Percentiles rank a stretch among this genome's conserved stretches.
Conservation (phyloP, 805 yeast genomes). For the Ogataea pilisensis region DNA sequence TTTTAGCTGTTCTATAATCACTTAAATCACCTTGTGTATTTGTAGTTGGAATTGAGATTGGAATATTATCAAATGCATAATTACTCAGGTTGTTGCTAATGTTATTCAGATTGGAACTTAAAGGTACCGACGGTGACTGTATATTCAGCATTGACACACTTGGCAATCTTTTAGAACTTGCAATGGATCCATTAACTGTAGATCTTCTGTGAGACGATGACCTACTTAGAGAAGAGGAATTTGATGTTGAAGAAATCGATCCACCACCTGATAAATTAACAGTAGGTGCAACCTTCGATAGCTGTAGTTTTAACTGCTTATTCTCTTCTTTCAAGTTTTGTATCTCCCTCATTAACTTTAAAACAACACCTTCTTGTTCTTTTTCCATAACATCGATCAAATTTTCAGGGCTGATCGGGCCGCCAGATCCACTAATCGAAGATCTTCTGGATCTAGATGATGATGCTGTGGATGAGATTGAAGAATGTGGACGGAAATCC, state of each 20-base stretch:
- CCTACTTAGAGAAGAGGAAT: constrained; percentile 12
- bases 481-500: constrained; percentile 18
- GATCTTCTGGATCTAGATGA: constrained; percentile 18
- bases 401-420: constrained; percentile 38
- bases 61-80: neutral
- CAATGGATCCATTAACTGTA: constrained; percentile 20
- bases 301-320: constrained; percentile 33
- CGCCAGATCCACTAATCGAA: constrained; percentile 12
- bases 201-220: constrained; percentile 25
- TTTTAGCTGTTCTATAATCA: constrained; percentile 15
- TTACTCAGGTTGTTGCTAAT: neutral
- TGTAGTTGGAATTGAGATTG: neutral
- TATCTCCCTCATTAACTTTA: constrained; percentile 63
- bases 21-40: neutral
- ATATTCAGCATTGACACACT: constrained; percentile 10
- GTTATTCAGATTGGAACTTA: neutral
- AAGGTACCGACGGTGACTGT: no score
- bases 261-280: constrained; percentile 14
- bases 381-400: constrained; percentile 60
- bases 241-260: constrained; percentile 15
- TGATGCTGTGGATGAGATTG: constrained; percentile 20
- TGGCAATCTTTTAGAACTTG: constrained; percentile 22
- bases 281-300: constrained; percentile 17
- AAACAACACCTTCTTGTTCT: constrained; percentile 73
- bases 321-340: constrained; percentile 50